Percentiles rank a stretch among this genome's conserved stretches.
These are phyloP conservation scores for Fraxinus pennsylvanica DNA, from an alignment of 257 asterid species.

Conservation along the genomic window DNA sequence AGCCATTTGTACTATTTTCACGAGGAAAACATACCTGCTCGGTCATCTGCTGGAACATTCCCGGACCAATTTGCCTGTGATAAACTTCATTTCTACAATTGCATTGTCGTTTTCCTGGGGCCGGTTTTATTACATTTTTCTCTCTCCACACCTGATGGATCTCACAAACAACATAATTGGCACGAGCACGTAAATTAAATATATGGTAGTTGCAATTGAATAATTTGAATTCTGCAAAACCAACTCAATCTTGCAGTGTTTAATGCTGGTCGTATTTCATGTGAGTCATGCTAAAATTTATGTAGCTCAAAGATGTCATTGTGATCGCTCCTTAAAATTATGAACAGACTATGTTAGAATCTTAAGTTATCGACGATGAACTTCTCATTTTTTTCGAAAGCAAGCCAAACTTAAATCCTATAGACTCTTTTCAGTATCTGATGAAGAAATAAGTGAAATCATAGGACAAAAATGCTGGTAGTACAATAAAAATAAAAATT, in stretches of 20 bases:
- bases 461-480: background rate
- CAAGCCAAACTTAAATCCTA: background rate
- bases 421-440: background rate
- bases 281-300: background rate
- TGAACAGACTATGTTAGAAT: background rate
- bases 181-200: conserved; percentile 15
- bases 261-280: background rate
- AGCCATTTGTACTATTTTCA: conserved; percentile 6
- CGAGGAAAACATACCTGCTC: conserved; percentile 65
- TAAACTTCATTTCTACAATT: conserved; percentile 97
- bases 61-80: conserved; percentile 98
- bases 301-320: background rate
- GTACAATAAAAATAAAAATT: background rate
- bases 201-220: conserved; percentile 1
- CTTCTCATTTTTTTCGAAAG: background rate
- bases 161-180: conserved; percentile 15
- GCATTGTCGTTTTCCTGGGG: conserved; percentile 95
- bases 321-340: background rate
- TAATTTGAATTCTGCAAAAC: background rate
- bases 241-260: background rate
- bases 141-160: conserved; percentile 90
- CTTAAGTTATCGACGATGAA: background rate
- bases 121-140: conserved; percentile 83
- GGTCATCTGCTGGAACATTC: conserved; percentile 99
- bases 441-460: background rate